phyloP scores from a whole-genome alignment of 495 filamentous ascomycete species.

The Lasiosphaeria hispida region DNA sequence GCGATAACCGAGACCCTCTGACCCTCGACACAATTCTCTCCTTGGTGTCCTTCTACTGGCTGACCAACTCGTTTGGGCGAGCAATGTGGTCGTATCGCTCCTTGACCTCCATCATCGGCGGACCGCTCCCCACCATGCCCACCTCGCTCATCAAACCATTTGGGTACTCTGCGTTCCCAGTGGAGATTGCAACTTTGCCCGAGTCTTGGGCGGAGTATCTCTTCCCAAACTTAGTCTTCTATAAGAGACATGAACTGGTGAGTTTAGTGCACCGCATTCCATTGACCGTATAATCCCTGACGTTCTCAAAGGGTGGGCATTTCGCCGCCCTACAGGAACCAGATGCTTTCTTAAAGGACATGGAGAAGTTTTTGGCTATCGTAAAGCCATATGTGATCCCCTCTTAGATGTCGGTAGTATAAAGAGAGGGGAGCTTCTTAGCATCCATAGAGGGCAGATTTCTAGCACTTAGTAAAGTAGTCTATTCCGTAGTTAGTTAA shows the following conservation, averaged over 20 bases:
- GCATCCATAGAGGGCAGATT: too few relatives aligned
- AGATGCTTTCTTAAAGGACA: constrained; percentile 50
- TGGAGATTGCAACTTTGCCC: constrained; percentile 52
- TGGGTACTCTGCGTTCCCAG: constrained; percentile 57
- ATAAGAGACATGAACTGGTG: background rate
- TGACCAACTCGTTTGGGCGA: constrained; percentile 57
- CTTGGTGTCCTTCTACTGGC: constrained; percentile 62
- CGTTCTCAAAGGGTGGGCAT: constrained; percentile 53
- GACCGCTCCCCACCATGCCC: constrained; percentile 4
- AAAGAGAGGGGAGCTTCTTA: too few relatives aligned
- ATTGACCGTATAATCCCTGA: background rate
- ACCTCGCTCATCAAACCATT: constrained; percentile 46
- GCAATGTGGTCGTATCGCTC: constrained; percentile 48
- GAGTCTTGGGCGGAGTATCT: constrained; percentile 50
- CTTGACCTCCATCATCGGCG: constrained; percentile 40
- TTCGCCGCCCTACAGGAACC: constrained; percentile 63
- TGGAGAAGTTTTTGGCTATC: constrained; percentile 49
- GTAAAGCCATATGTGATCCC: constrained; percentile 13
- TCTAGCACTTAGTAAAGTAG: too few relatives aligned
- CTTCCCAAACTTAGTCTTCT: constrained; percentile 26
- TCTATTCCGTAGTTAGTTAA: too few relatives aligned
- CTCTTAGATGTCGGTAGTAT: too few relatives aligned
- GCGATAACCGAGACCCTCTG: constrained; percentile 44
- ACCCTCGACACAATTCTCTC: constrained; percentile 55
- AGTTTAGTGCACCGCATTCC: background rate